Conservation (phyloP, 2,329 filamentous ascomycete species). For the Davidsoniella virescens region DNA sequence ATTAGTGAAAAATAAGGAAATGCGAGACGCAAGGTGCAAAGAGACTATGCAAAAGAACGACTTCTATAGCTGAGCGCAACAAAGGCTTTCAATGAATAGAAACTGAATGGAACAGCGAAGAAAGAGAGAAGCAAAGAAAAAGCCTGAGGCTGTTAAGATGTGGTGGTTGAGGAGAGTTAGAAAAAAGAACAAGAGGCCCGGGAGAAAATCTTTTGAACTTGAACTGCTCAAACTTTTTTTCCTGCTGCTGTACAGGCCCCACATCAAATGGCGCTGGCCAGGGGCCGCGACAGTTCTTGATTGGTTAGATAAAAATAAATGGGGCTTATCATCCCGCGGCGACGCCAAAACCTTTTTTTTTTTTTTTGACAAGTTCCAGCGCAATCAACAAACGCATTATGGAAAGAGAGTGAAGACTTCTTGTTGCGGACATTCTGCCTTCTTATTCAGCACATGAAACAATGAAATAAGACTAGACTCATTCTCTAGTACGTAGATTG, state of each 20-base stretch:
- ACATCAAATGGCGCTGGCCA: slow-evolving; percentile 6
- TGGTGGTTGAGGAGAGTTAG: slow-evolving; percentile 8
- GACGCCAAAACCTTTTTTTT: too few relatives aligned
- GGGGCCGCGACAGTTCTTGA: slow-evolving; percentile 3
- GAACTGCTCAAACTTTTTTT: slow-evolving; percentile 15
- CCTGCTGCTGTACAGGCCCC: slow-evolving; percentile 6
- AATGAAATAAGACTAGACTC: too few relatives aligned
- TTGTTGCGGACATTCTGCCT: too few relatives aligned
- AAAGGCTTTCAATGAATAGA: not conserved
- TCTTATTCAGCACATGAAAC: too few relatives aligned
- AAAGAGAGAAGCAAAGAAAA: slow-evolving; percentile 3
- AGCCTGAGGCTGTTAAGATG: not conserved
- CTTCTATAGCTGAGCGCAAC: not conserved
- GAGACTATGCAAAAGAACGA: slow-evolving; percentile 6
- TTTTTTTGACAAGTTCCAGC: too few relatives aligned
- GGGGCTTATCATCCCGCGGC: too few relatives aligned
- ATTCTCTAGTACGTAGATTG: too few relatives aligned
- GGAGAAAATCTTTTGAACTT: slow-evolving; percentile 4
- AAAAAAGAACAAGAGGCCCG: not conserved
- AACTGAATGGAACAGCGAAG: not conserved
- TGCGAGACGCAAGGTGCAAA: slow-evolving; percentile 13
- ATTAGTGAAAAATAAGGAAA: not conserved
- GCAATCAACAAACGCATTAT: too few relatives aligned
- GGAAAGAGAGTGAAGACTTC: too few relatives aligned
- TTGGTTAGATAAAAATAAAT: slow-evolving; percentile 10